Base-by-base conservation (phyloP, 1,284 basidiomycete species). In the Puccinia coronata region DNA sequence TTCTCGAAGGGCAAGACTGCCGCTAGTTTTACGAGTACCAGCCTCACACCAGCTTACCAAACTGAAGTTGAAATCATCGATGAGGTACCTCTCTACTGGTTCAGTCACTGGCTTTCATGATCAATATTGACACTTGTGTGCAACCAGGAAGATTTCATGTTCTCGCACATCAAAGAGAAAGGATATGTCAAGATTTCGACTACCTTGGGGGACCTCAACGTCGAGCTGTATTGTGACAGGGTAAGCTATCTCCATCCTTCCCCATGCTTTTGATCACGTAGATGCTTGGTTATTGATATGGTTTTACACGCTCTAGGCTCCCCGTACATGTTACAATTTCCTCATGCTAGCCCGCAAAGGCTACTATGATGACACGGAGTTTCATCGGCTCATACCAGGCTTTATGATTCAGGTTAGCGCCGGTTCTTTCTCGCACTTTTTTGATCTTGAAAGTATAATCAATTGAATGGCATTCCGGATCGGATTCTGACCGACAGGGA, bases 311-410 rank as follows among this genome's bases (percentile, higher is more conserved):
- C 28, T 39, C 2, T 34, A 95, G 91, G 59, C 83, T 84, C 12
- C 83, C 81, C 77, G 83, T 82, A 75, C 77, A 41, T 80, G 67
- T 63, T 80, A 80, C 41, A 80, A 80, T 49, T 80, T 80, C 36
- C 72, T 80, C 53, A 80, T 80, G 77, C 55, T 80, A 5, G 94
- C 95, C 0, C 91, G 91, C 83, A 88, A 91, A 49, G 95, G 95
- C 2, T 94, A 95, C 84, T 99, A 98, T 86, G 92, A 98, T 84
- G 88, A 94, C 84, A 92, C 91, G 82, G 83, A 86, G 43, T 99
- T 99, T 87, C 96, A 99, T 85, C 91, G 96, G 49, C 88, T 97
- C 70, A 94, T 99, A 18, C 95, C 95, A 5, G 96, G 94, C 0
- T 99, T 99, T 86, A 99, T 99, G 97, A 92, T 93, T 80, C 77